Conservation (phyloP, 768 basidiomycete species). For the Infundibulicybe gibba region DNA sequence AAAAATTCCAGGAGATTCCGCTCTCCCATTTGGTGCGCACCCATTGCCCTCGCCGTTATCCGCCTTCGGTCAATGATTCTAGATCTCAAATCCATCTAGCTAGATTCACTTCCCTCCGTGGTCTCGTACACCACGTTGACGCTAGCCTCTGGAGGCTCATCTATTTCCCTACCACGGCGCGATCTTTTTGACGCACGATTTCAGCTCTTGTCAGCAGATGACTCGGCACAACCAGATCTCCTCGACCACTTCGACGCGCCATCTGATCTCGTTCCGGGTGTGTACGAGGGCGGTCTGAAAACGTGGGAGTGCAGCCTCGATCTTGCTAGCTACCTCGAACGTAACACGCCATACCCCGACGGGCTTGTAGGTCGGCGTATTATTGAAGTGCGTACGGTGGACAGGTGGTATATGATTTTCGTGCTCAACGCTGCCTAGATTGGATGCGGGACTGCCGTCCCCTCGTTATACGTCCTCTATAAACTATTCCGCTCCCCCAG, state of each 20-base stretch:
- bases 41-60: slow-evolving; percentile 8
- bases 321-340: slow-evolving; percentile 64
- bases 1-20: slow-evolving; percentile 5
- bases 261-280: slow-evolving; percentile 86
- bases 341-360: slow-evolving; percentile 2
- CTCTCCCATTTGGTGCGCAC: slow-evolving; percentile 27
- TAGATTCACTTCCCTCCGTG: slow-evolving; percentile 61
- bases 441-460: slow-evolving; percentile 91
- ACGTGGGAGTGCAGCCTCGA: slow-evolving; percentile 98
- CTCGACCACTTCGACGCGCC: slow-evolving; percentile 74
- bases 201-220: slow-evolving; percentile 66
- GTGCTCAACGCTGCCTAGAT: slow-evolving; percentile 42
- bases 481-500: slow-evolving; percentile 44
- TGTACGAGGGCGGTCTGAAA: slow-evolving; percentile 96
- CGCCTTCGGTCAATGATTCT: slow-evolving; percentile 5
- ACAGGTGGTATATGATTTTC: not conserved
- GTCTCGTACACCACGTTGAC: slow-evolving; percentile 80
- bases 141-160: slow-evolving; percentile 35
- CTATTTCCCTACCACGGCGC: slow-evolving; percentile 58
- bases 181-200: slow-evolving; percentile 97
- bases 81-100: slow-evolving; percentile 36
- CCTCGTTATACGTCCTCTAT: slow-evolving; percentile 70
- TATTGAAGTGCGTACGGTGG: slow-evolving; percentile 57
- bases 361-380: slow-evolving; percentile 47
- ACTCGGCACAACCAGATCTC: slow-evolving; percentile 18